Evolutionary conservation across 331 rosid genomes (phyloP).

Genomic region (Quercus phellos): DNA sequence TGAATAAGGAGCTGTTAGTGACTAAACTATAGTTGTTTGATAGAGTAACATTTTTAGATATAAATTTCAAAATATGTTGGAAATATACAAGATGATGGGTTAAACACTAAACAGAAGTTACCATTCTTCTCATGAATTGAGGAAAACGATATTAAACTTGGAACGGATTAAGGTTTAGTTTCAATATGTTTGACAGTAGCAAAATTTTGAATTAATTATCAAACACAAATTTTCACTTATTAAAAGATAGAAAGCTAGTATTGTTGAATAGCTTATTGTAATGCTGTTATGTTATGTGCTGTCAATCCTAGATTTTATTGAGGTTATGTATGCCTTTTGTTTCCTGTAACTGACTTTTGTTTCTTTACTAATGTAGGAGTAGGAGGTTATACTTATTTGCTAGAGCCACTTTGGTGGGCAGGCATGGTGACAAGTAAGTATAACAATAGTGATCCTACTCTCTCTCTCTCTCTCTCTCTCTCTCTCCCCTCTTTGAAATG

Average conservation of each 20-base stretch:
- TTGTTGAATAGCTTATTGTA: neutral
- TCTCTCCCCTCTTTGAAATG: neutral
- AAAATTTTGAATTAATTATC: neutral
- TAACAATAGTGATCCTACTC: neutral
- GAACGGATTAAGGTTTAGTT: neutral
- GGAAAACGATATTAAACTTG: neutral
- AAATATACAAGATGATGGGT: too few species aligned
- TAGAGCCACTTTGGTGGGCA: slow-evolving; percentile 98
- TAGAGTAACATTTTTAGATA: too few species aligned
- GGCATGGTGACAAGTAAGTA: slow-evolving; percentile 94
- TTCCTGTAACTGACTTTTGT: neutral
- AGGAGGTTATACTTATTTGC: slow-evolving; percentile 80
- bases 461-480: neutral
- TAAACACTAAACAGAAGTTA: neutral
- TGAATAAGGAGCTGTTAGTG: too few species aligned
- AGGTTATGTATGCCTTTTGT: neutral
- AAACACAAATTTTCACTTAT: neutral
- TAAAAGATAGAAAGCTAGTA: neutral
- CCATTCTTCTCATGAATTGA: neutral
- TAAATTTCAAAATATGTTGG: too few species aligned
- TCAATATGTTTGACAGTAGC: neutral
- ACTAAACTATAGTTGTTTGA: too few species aligned
- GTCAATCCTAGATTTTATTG: neutral
- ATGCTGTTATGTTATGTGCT: neutral
- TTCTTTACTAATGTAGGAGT: slow-evolving; percentile 47